Evolutionary conservation across 176 grass and related monocot species (phyloP).

Genomic region (Oryza coarctata): DNA sequence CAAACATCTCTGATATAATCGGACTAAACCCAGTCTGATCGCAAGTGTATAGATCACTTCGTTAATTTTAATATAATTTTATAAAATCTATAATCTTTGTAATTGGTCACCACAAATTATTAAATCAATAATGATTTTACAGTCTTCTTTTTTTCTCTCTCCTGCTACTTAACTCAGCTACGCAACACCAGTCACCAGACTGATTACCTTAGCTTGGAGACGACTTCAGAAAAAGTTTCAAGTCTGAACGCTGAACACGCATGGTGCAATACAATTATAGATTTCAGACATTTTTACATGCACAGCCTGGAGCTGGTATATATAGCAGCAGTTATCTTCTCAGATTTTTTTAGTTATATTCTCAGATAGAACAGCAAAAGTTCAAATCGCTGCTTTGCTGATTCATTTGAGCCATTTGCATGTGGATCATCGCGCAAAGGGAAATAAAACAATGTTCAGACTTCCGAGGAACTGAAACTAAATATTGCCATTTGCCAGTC

Average conservation of each 20-base stretch:
- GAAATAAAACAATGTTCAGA: not conserved
- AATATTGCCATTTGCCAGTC: not conserved
- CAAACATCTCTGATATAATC: too few relatives aligned
- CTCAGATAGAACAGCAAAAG: not conserved
- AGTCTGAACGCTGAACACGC: not conserved
- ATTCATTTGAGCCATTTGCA: not conserved
- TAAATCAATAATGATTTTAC: too few relatives aligned
- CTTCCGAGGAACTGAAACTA: not conserved
- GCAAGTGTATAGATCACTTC: too few relatives aligned
- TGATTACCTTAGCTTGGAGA: not conserved
- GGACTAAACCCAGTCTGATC: too few relatives aligned
- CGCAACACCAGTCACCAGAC: slow-evolving; percentile 5
- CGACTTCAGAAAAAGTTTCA: not conserved
- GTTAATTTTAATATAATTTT: too few relatives aligned
- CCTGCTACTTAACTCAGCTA: not conserved
- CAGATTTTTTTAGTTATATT: too few relatives aligned
- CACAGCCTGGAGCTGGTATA: not conserved
- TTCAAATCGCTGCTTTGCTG: not conserved
- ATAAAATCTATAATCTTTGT: too few relatives aligned
- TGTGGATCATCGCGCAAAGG: not conserved
- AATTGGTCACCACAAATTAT: too few relatives aligned
- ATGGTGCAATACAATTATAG: not conserved
- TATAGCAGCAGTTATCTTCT: not conserved
- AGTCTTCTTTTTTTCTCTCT: not conserved
- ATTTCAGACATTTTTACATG: not conserved